Conservation (phyloP, 1,284 basidiomycete genomes). For the Nidula niveotomentosa region DNA sequence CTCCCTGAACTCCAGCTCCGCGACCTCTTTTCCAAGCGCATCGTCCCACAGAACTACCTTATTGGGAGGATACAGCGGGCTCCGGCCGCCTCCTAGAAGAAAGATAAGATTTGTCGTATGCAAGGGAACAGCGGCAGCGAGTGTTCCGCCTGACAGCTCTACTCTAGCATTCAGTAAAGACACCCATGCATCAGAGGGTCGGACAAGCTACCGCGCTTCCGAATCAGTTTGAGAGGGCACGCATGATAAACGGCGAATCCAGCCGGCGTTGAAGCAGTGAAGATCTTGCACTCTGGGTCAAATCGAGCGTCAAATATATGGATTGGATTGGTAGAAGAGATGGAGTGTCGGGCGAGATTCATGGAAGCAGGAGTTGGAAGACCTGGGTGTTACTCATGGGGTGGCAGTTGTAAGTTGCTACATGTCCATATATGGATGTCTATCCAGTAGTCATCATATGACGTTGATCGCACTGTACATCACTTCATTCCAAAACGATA, state of each 20-base stretch:
- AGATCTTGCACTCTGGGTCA: conserved; percentile 76
- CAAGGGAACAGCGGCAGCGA: conserved; percentile 76
- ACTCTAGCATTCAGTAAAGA: conserved; percentile 4
- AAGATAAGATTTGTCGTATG: conserved; percentile 87
- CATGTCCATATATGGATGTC: too few relatives aligned
- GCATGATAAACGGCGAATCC: conserved; percentile 89
- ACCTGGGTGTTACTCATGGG: too few relatives aligned
- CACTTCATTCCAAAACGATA: too few relatives aligned
- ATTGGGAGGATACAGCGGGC: conserved; percentile 92
- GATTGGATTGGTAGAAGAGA: conserved; percentile 77
- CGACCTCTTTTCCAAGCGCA: conserved; percentile 69
- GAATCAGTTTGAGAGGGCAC: conserved; percentile 76
- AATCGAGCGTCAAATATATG: conserved; percentile 79
- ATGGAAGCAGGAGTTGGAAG: conserved; percentile 40
- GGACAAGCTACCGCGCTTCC: conserved; percentile 68
- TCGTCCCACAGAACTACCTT: conserved; percentile 94
- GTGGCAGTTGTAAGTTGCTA: too few relatives aligned
- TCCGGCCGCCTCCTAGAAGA: conserved; percentile 86
- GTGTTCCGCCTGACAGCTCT: conserved; percentile 81
- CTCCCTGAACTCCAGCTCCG: conserved; percentile 92
- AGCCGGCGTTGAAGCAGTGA: conserved; percentile 79
- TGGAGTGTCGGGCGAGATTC: conserved; percentile 88
- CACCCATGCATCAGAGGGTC: background rate
- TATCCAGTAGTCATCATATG: too few relatives aligned
- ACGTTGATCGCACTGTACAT: too few relatives aligned